Evolutionary conservation across 2,329 filamentous ascomycete genomes (phyloP).

Genomic region (Beauveria rudraprayagi): DNA sequence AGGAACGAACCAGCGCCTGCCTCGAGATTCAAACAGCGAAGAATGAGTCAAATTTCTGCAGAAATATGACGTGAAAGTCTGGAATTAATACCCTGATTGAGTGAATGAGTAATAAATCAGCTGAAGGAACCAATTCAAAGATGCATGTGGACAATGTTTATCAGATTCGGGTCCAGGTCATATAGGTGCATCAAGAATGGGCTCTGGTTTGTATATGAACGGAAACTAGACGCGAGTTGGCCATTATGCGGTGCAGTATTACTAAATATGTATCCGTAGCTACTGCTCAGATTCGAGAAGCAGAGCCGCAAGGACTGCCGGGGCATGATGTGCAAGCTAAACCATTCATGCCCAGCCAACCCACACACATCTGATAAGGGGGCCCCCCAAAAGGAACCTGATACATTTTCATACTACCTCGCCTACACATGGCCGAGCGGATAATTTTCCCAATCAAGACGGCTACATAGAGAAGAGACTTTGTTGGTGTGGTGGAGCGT

Average conservation of each 20-base stretch:
- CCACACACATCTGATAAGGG: not conserved
- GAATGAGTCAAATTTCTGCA: not conserved
- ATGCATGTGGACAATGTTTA: not conserved
- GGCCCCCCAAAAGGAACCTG: not conserved
- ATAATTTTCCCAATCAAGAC: not conserved
- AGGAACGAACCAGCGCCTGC: not conserved
- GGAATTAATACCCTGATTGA: not conserved
- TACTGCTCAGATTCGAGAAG: not conserved
- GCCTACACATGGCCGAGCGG: not conserved
- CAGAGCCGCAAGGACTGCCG: not conserved
- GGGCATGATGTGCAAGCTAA: not conserved
- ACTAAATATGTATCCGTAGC: not conserved
- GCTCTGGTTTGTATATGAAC: not conserved
- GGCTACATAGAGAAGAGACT: not conserved
- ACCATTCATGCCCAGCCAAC: not conserved
- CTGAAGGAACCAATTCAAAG: not conserved
- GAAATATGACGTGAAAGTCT: not conserved
- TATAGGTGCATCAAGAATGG: not conserved
- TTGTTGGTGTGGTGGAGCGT: not conserved
- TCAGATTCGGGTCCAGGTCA: not conserved
- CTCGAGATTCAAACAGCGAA: not conserved
- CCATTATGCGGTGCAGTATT: not conserved
- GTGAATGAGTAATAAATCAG: not conserved
- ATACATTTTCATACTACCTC: conserved; percentile 3
- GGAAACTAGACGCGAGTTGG: not conserved